A percentile compares a stretch with the other conserved stretches of the same genome.
These are phyloP conservation scores for Boletus mariae DNA, from an alignment of 1,284 basidiomycete species.

Conservation along the genomic window DNA sequence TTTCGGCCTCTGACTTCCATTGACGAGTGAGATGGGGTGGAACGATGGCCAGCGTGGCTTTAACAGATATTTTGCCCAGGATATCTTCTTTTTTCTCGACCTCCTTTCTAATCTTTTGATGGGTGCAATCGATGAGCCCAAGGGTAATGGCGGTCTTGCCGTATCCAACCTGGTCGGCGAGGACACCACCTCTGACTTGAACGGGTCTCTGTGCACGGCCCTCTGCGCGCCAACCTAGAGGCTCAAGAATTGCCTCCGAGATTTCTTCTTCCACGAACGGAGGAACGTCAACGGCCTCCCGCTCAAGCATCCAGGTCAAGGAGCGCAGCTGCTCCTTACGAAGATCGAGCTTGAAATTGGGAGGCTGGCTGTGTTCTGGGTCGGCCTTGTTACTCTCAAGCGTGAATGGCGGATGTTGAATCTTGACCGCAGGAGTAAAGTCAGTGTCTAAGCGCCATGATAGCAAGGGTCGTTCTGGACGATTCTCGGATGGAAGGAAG, in stretches of 20 bases:
- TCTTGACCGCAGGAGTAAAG: conserved; percentile 62
- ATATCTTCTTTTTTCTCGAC: conserved; percentile 52
- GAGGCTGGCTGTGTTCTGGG: conserved; percentile 72
- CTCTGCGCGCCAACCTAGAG: conserved; percentile 91
- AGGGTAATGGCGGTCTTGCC: conserved; percentile 96
- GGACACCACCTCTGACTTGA: conserved; percentile 81
- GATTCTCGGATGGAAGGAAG: conserved; percentile 63
- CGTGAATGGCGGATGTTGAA: conserved; percentile 60
- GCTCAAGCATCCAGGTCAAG: conserved; percentile 87
- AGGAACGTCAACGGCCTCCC: conserved; percentile 64
- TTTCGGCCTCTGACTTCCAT: conserved; percentile 84
- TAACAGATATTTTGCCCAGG: conserved; percentile 67
- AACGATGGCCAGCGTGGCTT: conserved; percentile 83
- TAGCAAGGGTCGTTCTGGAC: conserved; percentile 50
- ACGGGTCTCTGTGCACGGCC: conserved; percentile 81
- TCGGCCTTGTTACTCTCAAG: conserved; percentile 81
- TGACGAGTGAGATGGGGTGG: conserved; percentile 88
- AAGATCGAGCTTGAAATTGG: conserved; percentile 68
- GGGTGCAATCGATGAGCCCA: conserved; percentile 75
- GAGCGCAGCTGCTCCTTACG: conserved; percentile 88
- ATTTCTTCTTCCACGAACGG: conserved; percentile 93
- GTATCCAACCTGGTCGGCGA: conserved; percentile 95
- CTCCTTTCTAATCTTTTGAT: conserved; percentile 54
- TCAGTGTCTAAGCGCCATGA: conserved; percentile 84
- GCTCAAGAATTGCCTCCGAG: conserved; percentile 81